Conservation (phyloP, 2,329 filamentous ascomycete species). For the Aspergillus glaucus region DNA sequence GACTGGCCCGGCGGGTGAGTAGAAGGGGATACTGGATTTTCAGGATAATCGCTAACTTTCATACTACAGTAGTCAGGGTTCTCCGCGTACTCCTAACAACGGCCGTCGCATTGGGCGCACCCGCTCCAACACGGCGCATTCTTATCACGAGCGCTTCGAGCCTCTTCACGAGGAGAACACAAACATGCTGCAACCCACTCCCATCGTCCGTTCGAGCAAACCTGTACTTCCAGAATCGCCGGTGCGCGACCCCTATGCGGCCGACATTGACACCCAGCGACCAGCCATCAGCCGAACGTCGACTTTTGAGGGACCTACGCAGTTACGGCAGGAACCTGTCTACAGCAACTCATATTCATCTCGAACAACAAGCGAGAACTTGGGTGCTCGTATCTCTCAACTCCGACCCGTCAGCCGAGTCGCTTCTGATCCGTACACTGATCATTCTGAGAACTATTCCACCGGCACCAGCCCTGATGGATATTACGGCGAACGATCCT, state of each 20-base stretch:
- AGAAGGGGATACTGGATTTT: neutral
- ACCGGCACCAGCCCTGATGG: constrained; percentile 45
- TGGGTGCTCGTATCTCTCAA: constrained; percentile 43
- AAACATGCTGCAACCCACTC: constrained; percentile 44
- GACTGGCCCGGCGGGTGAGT: constrained; percentile 52
- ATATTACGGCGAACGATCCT: constrained; percentile 45
- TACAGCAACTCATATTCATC: constrained; percentile 44
- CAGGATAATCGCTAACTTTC: constrained; percentile 7
- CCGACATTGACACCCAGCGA: constrained; percentile 39
- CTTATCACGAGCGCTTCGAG: constrained; percentile 55
- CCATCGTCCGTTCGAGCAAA: constrained; percentile 46
- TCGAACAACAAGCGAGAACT: constrained; percentile 51
- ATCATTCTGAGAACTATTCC: constrained; percentile 46
- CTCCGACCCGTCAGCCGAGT: constrained; percentile 37
- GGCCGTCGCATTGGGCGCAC: constrained; percentile 46
- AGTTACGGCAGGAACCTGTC: constrained; percentile 48
- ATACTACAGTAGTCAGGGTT: constrained; percentile 15
- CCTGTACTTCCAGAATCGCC: constrained; percentile 31
- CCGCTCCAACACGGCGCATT: constrained; percentile 59
- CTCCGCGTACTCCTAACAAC: constrained; percentile 21
- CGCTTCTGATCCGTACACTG: constrained; percentile 42
- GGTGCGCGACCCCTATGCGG: constrained; percentile 35
- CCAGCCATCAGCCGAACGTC: constrained; percentile 46
- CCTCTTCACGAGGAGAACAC: constrained; percentile 51
- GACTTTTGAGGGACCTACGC: constrained; percentile 55